These are phyloP conservation scores for Neurospora crassa DNA, from an alignment of 2,329 filamentous ascomycete genomes.

Conservation along the genomic window DNA sequence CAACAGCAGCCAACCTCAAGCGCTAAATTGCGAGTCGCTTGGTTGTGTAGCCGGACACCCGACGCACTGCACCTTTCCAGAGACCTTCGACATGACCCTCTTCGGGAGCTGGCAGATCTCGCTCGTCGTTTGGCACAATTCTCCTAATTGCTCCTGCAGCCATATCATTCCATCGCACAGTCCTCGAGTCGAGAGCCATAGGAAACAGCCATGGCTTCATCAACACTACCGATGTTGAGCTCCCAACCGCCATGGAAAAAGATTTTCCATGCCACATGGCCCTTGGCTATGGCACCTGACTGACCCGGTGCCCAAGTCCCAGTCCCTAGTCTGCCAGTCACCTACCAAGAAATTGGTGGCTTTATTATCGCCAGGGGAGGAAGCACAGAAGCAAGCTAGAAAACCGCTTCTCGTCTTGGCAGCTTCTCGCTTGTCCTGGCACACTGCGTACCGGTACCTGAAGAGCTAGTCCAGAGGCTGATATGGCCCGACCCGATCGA, in stretches of 20 bases:
- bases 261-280: background rate
- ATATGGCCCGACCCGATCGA: background rate
- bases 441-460: background rate
- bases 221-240: background rate
- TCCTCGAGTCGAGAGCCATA: background rate
- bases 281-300: background rate
- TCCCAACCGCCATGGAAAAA: background rate
- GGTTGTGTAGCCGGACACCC: background rate
- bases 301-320: background rate
- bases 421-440: background rate
- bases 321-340: background rate
- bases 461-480: background rate
- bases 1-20: background rate
- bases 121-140: constrained; percentile 7
- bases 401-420: background rate
- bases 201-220: background rate
- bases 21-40: background rate
- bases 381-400: background rate
- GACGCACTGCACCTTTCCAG: constrained; percentile 9
- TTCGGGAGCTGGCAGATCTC: constrained; percentile 10
- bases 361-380: background rate
- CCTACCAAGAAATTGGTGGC: background rate
- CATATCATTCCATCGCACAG: constrained; percentile 1
- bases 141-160: constrained; percentile 9
- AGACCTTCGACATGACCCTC: background rate